These are phyloP conservation scores for Rhodotorula sp. DNA, from an alignment of 1,284 basidiomycete species.

Conservation along the genomic window DNA sequence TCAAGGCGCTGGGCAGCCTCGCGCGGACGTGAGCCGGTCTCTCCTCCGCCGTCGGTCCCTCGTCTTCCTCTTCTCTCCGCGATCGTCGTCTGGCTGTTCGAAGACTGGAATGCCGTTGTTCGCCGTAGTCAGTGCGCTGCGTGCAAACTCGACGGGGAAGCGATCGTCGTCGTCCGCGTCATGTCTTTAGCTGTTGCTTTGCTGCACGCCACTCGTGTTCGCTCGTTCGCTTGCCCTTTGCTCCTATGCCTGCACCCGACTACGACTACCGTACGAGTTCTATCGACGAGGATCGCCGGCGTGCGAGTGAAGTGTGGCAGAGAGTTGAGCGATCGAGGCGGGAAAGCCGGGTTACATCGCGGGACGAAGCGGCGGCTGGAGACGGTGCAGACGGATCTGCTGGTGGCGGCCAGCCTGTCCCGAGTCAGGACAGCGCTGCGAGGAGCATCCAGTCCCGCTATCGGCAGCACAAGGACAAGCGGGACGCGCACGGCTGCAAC, in stretches of 20 bases:
- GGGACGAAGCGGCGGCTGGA: not conserved
- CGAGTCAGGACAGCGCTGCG: too few relatives aligned
- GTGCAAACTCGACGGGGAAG: too few relatives aligned
- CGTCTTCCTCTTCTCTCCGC: not conserved
- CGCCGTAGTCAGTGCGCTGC: too few relatives aligned
- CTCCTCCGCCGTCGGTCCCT: not conserved
- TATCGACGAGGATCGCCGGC: slow-evolving; percentile 20
- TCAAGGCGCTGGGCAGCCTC: slow-evolving; percentile 65
- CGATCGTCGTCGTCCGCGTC: too few relatives aligned
- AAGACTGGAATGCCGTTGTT: too few relatives aligned
- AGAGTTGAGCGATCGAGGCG: slow-evolving; percentile 1
- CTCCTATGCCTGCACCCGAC: not conserved
- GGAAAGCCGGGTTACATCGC: not conserved
- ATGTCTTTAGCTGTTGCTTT: not conserved
- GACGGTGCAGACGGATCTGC: too few relatives aligned
- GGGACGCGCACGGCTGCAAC: slow-evolving; percentile 32
- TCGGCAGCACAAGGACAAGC: slow-evolving; percentile 3
- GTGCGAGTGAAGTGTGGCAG: slow-evolving; percentile 18
- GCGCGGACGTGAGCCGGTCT: slow-evolving; percentile 10
- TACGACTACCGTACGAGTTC: slow-evolving; percentile 28
- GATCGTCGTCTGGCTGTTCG: too few relatives aligned
- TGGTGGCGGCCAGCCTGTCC: too few relatives aligned
- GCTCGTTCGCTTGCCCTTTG: too few relatives aligned
- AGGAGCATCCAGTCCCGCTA: not conserved
- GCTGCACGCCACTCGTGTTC: not conserved